Conservation (phyloP, 208 protist genomes). For the Porcisia deanei region DNA sequence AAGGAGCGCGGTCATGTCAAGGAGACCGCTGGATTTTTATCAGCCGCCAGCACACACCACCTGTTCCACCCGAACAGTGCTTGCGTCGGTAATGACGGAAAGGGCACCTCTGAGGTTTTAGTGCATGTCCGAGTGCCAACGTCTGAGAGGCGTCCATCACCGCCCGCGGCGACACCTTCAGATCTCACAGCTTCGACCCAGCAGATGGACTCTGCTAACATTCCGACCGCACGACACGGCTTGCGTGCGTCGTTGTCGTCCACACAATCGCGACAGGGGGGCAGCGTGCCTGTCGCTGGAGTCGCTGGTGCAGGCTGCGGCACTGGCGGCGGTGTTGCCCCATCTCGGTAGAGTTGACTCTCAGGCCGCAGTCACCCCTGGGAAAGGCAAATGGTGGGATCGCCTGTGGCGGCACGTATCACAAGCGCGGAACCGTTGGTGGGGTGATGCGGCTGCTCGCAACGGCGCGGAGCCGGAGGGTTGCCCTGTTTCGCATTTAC, state of each 20-base stretch:
- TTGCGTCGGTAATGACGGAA: no score
- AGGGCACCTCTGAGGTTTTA: no score
- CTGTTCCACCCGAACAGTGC: no score
- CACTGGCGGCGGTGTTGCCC: background rate
- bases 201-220: background rate
- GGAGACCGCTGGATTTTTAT: no score
- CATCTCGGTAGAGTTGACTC: background rate
- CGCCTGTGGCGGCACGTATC: slow-evolving; percentile 1
- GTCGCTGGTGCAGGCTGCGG: no score
- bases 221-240: background rate
- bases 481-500: no score
- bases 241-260: slow-evolving; percentile 1
- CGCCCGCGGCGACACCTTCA: no score
- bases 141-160: background rate
- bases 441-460: background rate
- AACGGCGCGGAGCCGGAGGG: background rate
- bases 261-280: slow-evolving; percentile 3
- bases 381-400: background rate
- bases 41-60: no score
- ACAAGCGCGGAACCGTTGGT: background rate
- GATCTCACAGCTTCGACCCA: no score
- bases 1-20: no score
- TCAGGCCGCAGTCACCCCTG: background rate
- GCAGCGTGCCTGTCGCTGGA: background rate
- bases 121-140: background rate